Conservation (phyloP, 2,329 filamentous ascomycete species). For the Ceratocystis destructans region DNA sequence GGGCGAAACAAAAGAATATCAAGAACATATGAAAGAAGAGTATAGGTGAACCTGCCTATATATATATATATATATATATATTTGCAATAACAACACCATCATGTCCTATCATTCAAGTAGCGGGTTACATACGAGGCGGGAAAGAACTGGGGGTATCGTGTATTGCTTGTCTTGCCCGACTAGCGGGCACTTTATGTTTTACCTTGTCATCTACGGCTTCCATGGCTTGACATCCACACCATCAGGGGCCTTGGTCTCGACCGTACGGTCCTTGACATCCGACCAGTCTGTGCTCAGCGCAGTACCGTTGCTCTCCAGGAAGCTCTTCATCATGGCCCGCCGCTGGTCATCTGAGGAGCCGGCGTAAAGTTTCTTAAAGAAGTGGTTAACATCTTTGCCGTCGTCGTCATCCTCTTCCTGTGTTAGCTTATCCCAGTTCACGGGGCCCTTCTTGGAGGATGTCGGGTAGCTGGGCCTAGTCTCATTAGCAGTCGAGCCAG, state of each 20-base stretch:
- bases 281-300: constrained; percentile 83
- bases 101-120: neutral
- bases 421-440: constrained; percentile 79
- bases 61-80: neutral
- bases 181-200: neutral
- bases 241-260: constrained; percentile 61
- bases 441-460: constrained; percentile 67
- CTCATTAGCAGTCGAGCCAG: neutral
- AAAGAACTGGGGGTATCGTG: neutral
- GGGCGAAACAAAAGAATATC: too few relatives aligned
- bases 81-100: neutral
- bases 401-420: constrained; percentile 42
- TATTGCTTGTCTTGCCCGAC: neutral
- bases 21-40: too few relatives aligned
- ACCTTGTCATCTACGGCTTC: constrained; percentile 23
- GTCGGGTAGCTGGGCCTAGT: constrained; percentile 59
- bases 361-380: constrained; percentile 85
- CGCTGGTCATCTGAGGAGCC: constrained; percentile 63
- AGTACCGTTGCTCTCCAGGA: constrained; percentile 84
- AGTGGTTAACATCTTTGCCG: constrained; percentile 49
- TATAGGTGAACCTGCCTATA: neutral
- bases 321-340: constrained; percentile 97
- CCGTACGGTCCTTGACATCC: constrained; percentile 58
- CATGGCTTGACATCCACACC: constrained; percentile 67
- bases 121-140: neutral